phyloP scores from a whole-genome alignment of 176 grass and related monocot genomes.

The Avena atlantica region DNA sequence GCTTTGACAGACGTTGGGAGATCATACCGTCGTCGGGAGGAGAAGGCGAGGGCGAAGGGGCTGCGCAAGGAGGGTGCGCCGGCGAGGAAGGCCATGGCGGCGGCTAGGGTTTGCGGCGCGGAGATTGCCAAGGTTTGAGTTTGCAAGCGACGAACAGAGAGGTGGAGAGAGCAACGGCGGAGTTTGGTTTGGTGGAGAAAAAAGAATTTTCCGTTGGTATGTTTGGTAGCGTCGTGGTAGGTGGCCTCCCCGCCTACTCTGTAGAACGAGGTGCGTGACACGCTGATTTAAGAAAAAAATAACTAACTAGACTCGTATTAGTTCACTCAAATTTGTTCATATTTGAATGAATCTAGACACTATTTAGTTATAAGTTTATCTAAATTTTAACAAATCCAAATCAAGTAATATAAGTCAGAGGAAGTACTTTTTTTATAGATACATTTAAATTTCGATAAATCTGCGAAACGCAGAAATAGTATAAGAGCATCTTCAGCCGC shows the following conservation, averaged over 20 bases:
- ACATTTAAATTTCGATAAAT: no score
- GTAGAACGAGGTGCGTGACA: no score
- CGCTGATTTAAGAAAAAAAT: no score
- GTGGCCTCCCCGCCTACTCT: not conserved
- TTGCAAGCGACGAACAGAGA: not conserved
- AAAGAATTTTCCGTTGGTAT: constrained; percentile 15
- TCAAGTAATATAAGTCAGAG: no score
- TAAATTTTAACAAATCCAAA: no score
- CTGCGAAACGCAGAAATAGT: no score
- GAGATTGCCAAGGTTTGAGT: constrained; percentile 42
- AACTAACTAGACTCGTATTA: no score
- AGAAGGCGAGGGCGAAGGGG: not conserved
- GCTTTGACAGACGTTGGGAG: constrained; percentile 35
- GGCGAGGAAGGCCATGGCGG: constrained; percentile 60
- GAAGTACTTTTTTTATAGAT: no score
- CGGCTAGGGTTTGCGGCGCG: constrained; percentile 48
- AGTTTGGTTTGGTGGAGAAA: constrained; percentile 29
- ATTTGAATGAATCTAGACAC: no score
- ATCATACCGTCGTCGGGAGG: constrained; percentile 16
- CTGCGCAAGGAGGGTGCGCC: constrained; percentile 30
- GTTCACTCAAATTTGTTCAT: no score
- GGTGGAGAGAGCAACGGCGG: constrained; percentile 13
- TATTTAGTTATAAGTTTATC: no score
- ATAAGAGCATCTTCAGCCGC: no score
- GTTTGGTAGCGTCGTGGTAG: not conserved